Conservation (phyloP, 2,329 filamentous ascomycete genomes). For the Chaetomium sp. region DNA sequence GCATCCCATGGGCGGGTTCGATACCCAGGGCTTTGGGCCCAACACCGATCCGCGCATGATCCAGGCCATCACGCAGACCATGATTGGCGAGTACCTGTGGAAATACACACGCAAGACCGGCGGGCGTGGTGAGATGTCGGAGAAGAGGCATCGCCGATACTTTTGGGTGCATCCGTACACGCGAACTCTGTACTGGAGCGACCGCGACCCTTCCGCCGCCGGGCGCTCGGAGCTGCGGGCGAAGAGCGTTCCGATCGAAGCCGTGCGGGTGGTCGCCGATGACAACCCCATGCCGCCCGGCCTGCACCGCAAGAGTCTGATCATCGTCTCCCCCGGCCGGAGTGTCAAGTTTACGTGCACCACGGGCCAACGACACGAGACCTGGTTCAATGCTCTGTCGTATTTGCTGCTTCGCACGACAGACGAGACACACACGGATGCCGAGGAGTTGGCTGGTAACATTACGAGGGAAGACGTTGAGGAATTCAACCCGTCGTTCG, state of each 20-base stretch:
- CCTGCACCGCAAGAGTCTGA: conserved; percentile 85
- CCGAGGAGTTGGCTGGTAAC: conserved; percentile 51
- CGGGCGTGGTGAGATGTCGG: conserved; percentile 76
- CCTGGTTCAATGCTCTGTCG: conserved; percentile 95
- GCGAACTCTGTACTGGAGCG: conserved; percentile 92
- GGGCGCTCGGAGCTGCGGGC: conserved; percentile 67
- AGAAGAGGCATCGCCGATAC: conserved; percentile 85
- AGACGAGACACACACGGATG: conserved; percentile 54
- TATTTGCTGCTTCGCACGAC: conserved; percentile 80
- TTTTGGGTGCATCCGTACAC: conserved; percentile 99
- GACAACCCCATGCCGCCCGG: conserved; percentile 94
- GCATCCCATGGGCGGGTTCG: conserved; percentile 49
- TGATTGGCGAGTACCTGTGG: conserved; percentile 99
- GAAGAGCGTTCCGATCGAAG: conserved; percentile 93
- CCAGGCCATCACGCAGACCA: conserved; percentile 96
- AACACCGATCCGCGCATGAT: conserved; percentile 96
- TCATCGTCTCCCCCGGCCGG: conserved; percentile 83
- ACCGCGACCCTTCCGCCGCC: conserved; percentile 73
- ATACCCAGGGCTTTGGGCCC: conserved; percentile 54
- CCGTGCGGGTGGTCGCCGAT: conserved; percentile 84
- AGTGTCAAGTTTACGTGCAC: conserved; percentile 90
- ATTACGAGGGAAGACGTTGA: conserved; percentile 58
- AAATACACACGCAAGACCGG: conserved; percentile 93
- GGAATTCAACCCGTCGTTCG: conserved; percentile 73
- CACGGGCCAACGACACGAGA: conserved; percentile 91